These are phyloP conservation scores for Priceomyces castillae DNA, from an alignment of 805 yeast genomes.

Conservation along the genomic window DNA sequence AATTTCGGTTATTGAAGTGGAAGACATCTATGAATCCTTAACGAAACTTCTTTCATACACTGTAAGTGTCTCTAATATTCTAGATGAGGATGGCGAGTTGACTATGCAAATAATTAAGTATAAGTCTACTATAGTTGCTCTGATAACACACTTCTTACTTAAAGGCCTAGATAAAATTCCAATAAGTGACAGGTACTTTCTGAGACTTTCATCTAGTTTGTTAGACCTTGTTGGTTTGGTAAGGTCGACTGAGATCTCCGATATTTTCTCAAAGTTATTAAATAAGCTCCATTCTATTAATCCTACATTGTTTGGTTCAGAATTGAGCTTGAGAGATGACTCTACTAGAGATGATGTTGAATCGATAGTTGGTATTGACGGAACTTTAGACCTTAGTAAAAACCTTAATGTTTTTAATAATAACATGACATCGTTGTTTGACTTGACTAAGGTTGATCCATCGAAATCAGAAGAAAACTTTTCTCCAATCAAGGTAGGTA, in stretches of 20 bases:
- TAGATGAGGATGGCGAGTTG: conserved; percentile 28
- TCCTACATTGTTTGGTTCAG: conserved; percentile 23
- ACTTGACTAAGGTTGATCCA: conserved; percentile 32
- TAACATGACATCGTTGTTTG: conserved; percentile 21
- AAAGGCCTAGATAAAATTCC: conserved; percentile 30
- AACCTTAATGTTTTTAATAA: conserved; percentile 11
- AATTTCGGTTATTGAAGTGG: conserved; percentile 21
- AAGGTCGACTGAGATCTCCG: conserved; percentile 27
- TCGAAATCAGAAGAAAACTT: conserved; percentile 14
- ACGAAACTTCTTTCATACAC: conserved; percentile 27
- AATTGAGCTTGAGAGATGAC: conserved; percentile 20
- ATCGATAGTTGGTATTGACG: conserved; percentile 31
- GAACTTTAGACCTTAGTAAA: conserved; percentile 12
- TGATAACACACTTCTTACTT: conserved; percentile 26
- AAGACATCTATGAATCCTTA: conserved; percentile 28
- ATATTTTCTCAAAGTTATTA: conserved; percentile 23
- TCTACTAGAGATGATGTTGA: conserved; percentile 32
- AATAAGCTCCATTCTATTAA: conserved; percentile 28
- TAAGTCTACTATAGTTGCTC: conserved; percentile 26
- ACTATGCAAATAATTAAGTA: conserved; percentile 37
- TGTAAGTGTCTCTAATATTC: conserved; percentile 29
- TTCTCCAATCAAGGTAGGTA: conserved; percentile 29
- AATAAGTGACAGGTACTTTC: conserved; percentile 30
- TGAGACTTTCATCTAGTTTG: conserved; percentile 22
- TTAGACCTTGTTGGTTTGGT: conserved; percentile 33